Percentiles rank a stretch among this genome's conserved stretches.
Conservation (phyloP, 1,139 yeast genomes). For the Chernovozyma aurita region DNA sequence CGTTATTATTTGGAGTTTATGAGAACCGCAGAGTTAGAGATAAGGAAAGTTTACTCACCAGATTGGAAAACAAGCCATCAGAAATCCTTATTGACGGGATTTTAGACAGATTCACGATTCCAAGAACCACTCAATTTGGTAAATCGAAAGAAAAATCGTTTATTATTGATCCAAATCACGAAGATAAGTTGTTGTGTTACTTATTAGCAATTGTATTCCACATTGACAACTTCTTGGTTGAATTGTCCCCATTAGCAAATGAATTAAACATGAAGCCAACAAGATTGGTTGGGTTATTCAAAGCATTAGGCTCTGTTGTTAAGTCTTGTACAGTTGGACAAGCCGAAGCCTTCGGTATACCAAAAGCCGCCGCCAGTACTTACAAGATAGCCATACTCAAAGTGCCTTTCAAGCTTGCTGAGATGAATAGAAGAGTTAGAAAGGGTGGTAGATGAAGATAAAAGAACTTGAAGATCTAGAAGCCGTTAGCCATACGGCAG, state of each 20-base stretch:
- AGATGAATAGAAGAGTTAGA: conserved; percentile 67
- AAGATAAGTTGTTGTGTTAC: conserved; percentile 80
- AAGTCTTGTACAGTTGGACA: conserved; percentile 74
- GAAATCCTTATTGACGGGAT: conserved; percentile 72
- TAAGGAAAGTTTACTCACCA: conserved; percentile 58
- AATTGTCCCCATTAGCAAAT: conserved; percentile 75
- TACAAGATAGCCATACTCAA: conserved; percentile 78
- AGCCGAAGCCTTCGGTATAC: conserved; percentile 79
- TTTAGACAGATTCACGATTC: conserved; percentile 62
- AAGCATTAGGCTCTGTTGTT: conserved; percentile 77
- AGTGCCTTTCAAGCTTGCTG: conserved; percentile 90
- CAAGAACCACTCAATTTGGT: conserved; percentile 64
- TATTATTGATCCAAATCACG: conserved; percentile 79
- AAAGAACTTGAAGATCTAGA: too few species aligned
- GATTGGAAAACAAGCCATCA: conserved; percentile 60
- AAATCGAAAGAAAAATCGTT: conserved; percentile 69
- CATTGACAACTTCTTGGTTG: conserved; percentile 70
- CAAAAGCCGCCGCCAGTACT: conserved; percentile 57
- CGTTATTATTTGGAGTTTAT: conserved; percentile 76
- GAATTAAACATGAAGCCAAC: conserved; percentile 83
- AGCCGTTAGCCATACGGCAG: too few species aligned
- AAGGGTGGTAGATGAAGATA: conserved; percentile 3
- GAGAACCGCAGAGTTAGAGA: conserved; percentile 61
- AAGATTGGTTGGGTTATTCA: conserved; percentile 62
- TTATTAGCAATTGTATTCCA: conserved; percentile 70